Evolutionary conservation across 306 rosid species (phyloP).

Genomic region (Potentilla sterilis): DNA sequence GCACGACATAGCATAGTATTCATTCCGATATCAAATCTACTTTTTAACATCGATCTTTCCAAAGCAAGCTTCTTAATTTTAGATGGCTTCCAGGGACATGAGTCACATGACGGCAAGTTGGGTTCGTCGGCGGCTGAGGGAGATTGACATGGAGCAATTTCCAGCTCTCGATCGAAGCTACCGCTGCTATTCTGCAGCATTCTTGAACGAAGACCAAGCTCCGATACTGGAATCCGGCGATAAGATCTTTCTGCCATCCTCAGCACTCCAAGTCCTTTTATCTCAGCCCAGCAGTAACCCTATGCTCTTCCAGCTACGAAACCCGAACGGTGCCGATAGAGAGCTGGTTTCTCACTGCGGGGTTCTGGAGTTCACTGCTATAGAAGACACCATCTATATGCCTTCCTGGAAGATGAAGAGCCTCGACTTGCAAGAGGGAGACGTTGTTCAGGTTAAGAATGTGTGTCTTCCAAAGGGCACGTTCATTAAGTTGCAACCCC

Average conservation of each 20-base stretch:
- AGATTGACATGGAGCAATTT: background rate
- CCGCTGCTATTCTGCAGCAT: background rate
- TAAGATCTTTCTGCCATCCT: slow-evolving; percentile 17
- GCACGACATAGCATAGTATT: background rate
- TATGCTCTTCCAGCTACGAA: slow-evolving; percentile 7
- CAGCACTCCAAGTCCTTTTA: slow-evolving; percentile 6
- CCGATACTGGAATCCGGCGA: slow-evolving; percentile 10
- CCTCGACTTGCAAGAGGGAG: background rate
- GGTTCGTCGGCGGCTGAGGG: background rate
- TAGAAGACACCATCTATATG: background rate
- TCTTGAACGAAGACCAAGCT: background rate
- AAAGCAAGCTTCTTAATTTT: background rate
- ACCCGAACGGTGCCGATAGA: background rate
- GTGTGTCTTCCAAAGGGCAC: slow-evolving; percentile 6
- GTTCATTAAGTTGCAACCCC: slow-evolving; percentile 18
- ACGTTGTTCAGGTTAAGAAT: background rate
- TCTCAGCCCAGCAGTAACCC: slow-evolving; percentile 1
- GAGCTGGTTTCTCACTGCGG: slow-evolving; percentile 10
- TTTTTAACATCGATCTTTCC: background rate
- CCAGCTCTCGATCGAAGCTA: background rate
- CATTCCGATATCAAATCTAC: background rate
- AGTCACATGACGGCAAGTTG: too few relatives aligned
- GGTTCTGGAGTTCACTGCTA: slow-evolving; percentile 17
- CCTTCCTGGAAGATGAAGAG: slow-evolving; percentile 19
- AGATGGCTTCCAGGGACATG: background rate